Conservation (phyloP, 345 rosid genomes). For the Linum lewisii region DNA sequence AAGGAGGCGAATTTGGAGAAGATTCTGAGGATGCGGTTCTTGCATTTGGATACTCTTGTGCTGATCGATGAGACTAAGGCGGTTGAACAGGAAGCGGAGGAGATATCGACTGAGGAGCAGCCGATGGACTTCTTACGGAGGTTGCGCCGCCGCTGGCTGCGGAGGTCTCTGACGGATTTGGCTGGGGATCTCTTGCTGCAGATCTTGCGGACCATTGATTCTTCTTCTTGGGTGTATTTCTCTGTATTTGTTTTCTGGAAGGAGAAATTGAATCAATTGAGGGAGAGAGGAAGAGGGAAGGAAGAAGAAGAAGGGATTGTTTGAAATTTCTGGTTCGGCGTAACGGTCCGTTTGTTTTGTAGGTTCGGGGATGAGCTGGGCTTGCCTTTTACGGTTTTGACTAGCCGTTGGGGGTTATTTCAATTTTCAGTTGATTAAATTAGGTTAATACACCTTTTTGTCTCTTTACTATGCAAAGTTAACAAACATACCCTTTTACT, state of each 20-base stretch:
- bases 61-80: conserved; percentile 48
- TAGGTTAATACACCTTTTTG: too few species aligned
- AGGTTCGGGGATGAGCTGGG: conserved; percentile 36
- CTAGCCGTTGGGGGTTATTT: not conserved
- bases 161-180: conserved; percentile 33
- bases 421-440: too few species aligned
- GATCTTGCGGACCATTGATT: conserved; percentile 50
- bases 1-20: conserved; percentile 42
- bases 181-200: conserved; percentile 32
- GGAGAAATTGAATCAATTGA: not conserved
- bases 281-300: conserved; percentile 2
- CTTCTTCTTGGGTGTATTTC: not conserved
- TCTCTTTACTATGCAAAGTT: too few species aligned
- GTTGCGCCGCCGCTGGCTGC: conserved; percentile 18
- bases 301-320: not conserved
- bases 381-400: not conserved
- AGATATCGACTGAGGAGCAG: conserved; percentile 12
- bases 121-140: conserved; percentile 28
- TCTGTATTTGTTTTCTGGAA: not conserved
- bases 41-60: conserved; percentile 50
- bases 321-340: conserved; percentile 52
- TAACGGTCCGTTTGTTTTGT: conserved; percentile 42
- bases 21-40: conserved; percentile 51
- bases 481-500: too few species aligned
- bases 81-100: conserved; percentile 40